These are phyloP conservation scores for Boletus putidus DNA, from an alignment of 1,284 basidiomycete genomes.

Conservation along the genomic window DNA sequence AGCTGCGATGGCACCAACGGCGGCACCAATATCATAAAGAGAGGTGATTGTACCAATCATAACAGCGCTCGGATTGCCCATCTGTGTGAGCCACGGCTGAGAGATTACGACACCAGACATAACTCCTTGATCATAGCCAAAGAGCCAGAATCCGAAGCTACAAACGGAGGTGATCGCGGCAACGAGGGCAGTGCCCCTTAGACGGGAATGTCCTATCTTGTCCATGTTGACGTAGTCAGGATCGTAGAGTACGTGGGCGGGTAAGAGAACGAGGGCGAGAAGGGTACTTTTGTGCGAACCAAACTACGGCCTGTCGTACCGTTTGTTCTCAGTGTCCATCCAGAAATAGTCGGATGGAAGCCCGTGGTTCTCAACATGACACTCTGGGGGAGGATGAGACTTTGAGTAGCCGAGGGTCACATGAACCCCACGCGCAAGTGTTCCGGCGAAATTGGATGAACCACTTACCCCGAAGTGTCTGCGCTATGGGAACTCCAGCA, in stretches of 20 bases:
- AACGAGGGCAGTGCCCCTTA: slow-evolving; percentile 18
- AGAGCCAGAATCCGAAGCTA: slow-evolving; percentile 23
- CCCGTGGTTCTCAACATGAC: background rate
- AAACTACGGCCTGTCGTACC: no score
- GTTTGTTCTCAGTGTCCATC: background rate
- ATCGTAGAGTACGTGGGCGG: background rate
- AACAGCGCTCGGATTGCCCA: slow-evolving; percentile 22
- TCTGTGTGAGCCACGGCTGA: slow-evolving; percentile 20
- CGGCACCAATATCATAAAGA: slow-evolving; percentile 20
- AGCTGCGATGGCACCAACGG: slow-evolving; percentile 18
- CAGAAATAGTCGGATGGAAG: background rate
- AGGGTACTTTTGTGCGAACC: background rate
- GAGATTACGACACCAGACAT: slow-evolving; percentile 23
- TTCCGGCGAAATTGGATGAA: no score
- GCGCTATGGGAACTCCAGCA: no score
- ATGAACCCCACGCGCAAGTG: no score
- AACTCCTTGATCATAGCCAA: slow-evolving; percentile 24
- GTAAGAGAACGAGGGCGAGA: background rate
- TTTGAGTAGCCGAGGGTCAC: no score
- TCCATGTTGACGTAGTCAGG: slow-evolving; percentile 7
- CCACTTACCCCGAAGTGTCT: no score
- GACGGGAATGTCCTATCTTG: slow-evolving; percentile 16
- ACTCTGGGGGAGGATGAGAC: background rate
- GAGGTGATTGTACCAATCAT: slow-evolving; percentile 27
- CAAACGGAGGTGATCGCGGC: slow-evolving; percentile 24